Evolutionary conservation across 2,329 filamentous ascomycete genomes (phyloP).

Genomic region (Diplodia seriata): DNA sequence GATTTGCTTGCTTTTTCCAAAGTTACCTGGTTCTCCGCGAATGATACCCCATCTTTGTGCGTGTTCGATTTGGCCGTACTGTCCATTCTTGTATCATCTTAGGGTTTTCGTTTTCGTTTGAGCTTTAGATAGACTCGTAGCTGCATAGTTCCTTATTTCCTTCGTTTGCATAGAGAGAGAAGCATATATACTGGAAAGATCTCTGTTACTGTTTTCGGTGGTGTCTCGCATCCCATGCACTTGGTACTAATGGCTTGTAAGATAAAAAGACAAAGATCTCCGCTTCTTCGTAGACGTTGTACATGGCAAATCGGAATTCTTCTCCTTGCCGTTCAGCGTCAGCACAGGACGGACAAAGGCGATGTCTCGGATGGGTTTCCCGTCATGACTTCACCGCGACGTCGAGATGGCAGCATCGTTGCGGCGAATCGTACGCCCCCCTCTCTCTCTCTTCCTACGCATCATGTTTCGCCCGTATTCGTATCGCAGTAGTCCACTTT

Average conservation of each 20-base stretch:
- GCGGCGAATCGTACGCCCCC: background rate
- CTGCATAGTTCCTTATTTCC: background rate
- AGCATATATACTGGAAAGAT: background rate
- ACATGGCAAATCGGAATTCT: background rate
- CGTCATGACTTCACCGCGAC: background rate
- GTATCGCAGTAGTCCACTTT: background rate
- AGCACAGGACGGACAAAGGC: background rate
- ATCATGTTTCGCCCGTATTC: background rate
- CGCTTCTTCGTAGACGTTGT: background rate
- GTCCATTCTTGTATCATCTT: background rate
- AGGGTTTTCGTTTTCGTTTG: background rate
- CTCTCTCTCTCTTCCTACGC: background rate
- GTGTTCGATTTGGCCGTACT: conserved; percentile 14
- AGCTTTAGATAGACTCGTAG: background rate
- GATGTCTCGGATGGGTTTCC: background rate
- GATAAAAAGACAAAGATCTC: background rate
- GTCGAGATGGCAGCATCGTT: background rate
- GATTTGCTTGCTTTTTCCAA: conserved; percentile 20
- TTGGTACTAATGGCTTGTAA: background rate
- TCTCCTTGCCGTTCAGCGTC: background rate
- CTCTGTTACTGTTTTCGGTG: background rate
- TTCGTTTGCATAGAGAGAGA: background rate
- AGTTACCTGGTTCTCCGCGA: conserved; percentile 25
- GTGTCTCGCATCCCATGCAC: background rate
- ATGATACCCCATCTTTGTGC: conserved; percentile 21